Percentiles rank a stretch among this genome's conserved stretches.
phyloP scores from a whole-genome alignment of 805 yeast genomes.

The Metschnikowia lochheadii region DNA sequence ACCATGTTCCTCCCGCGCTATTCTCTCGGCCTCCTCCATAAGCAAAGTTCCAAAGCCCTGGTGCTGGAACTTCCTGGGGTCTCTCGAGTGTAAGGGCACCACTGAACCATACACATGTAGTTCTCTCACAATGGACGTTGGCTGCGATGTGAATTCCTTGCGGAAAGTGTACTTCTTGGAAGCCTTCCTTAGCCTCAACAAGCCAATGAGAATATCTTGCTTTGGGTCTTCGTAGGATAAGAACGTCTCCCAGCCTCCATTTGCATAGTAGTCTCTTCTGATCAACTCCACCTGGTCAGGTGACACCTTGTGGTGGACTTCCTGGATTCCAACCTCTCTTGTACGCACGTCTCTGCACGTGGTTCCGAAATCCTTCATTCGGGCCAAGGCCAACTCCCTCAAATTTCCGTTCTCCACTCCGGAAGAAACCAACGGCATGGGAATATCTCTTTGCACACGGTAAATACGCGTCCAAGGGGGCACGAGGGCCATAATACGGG shows the following conservation, averaged over 20 bases:
- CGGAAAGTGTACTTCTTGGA: conserved; percentile 85
- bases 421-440: conserved; percentile 96
- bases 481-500: conserved; percentile 89
- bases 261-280: conserved; percentile 93
- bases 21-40: conserved; percentile 98
- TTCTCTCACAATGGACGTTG: conserved; percentile 93
- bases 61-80: conserved; percentile 97
- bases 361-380: conserved; percentile 98
- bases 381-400: conserved; percentile 89
- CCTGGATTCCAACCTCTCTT: conserved; percentile 97
- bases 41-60: conserved; percentile 96
- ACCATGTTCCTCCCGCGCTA: conserved; percentile 93
- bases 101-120: conserved; percentile 96
- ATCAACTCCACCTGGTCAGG: conserved; percentile 97
- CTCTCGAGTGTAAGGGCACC: conserved; percentile 93
- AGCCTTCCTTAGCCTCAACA: conserved; percentile 83
- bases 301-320: conserved; percentile 92
- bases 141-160: conserved; percentile 79
- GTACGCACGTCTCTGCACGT: conserved; percentile 95
- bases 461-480: conserved; percentile 99
- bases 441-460: conserved; percentile 97
- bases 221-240: conserved; percentile 94
- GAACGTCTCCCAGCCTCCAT: conserved; percentile 99
- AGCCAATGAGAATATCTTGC: conserved; percentile 90
- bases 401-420: conserved; percentile 98